Evolutionary conservation across 2,329 filamentous ascomycete species (phyloP).

Genomic region (Aspergillus niger): DNA sequence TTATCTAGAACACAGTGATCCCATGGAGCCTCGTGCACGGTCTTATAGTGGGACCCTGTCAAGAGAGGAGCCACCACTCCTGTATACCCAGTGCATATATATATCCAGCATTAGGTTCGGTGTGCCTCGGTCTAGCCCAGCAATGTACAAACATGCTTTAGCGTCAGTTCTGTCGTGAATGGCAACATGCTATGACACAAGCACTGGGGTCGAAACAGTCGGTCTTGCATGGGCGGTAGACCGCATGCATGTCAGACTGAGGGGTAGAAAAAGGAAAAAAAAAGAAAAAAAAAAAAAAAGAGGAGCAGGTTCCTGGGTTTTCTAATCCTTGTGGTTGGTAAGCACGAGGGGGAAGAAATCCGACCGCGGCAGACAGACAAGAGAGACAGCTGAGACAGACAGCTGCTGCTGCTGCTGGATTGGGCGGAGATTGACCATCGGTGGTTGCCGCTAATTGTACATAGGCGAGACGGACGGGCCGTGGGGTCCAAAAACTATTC

Average conservation of each 20-base stretch:
- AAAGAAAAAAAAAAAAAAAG: neutral
- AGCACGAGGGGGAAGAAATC: neutral
- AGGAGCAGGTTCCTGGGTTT: neutral
- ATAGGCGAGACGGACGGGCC: neutral
- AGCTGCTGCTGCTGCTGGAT: neutral
- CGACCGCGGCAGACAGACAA: neutral
- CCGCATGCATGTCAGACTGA: neutral
- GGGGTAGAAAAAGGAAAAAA: neutral
- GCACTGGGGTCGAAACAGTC: neutral
- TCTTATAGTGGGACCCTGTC: too few relatives aligned
- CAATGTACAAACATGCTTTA: neutral
- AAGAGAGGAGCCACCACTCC: too few relatives aligned
- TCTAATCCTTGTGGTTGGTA: neutral
- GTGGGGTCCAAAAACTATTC: constrained; percentile 7
- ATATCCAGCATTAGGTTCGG: neutral
- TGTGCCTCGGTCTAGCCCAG: neutral
- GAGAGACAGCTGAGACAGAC: too few relatives aligned
- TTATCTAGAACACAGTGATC: too few relatives aligned
- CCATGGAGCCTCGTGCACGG: too few relatives aligned
- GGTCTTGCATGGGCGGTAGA: neutral
- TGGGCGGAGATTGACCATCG: neutral
- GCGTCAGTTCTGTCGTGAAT: neutral
- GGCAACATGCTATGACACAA: neutral
- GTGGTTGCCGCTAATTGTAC: constrained; percentile 1
- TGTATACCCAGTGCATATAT: too few relatives aligned